phyloP scores from a whole-genome alignment of 768 basidiomycete genomes.

The Lactarius akahatsu region DNA sequence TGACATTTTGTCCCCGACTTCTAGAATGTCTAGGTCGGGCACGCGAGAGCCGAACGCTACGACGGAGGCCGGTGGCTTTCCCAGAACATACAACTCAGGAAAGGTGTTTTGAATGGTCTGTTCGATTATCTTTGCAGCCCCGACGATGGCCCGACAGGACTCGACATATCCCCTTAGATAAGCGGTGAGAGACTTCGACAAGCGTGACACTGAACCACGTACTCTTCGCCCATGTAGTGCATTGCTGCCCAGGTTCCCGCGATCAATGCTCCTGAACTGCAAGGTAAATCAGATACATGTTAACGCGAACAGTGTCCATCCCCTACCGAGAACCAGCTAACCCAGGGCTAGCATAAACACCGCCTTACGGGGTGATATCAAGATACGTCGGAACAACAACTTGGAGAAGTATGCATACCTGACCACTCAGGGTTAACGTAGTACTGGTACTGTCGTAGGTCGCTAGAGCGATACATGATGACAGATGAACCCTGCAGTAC shows the following conservation, averaged over 20 bases:
- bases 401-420: conserved; percentile 43
- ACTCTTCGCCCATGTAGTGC: conserved; percentile 89
- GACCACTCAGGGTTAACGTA: conserved; percentile 81
- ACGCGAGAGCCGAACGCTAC: conserved; percentile 75
- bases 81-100: conserved; percentile 84
- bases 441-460: conserved; percentile 80
- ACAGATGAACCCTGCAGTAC: conserved; percentile 76
- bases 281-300: neutral
- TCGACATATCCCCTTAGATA: conserved; percentile 73
- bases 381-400: conserved; percentile 22
- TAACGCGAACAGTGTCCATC: neutral
- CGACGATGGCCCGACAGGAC: conserved; percentile 83
- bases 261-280: conserved; percentile 85
- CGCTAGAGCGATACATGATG: conserved; percentile 86
- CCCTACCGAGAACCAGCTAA: conserved; percentile 85
- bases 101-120: conserved; percentile 63
- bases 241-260: conserved; percentile 97
- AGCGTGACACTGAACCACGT: conserved; percentile 34
- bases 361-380: conserved; percentile 48
- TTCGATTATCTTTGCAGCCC: conserved; percentile 67
- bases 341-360: conserved; percentile 88
- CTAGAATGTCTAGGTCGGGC: conserved; percentile 64
- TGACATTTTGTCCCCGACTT: conserved; percentile 88
- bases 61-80: conserved; percentile 85
- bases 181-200: conserved; percentile 8